Evolutionary conservation across 139 green algal genomes (phyloP).

Genomic region (Chlorella sp.): DNA sequence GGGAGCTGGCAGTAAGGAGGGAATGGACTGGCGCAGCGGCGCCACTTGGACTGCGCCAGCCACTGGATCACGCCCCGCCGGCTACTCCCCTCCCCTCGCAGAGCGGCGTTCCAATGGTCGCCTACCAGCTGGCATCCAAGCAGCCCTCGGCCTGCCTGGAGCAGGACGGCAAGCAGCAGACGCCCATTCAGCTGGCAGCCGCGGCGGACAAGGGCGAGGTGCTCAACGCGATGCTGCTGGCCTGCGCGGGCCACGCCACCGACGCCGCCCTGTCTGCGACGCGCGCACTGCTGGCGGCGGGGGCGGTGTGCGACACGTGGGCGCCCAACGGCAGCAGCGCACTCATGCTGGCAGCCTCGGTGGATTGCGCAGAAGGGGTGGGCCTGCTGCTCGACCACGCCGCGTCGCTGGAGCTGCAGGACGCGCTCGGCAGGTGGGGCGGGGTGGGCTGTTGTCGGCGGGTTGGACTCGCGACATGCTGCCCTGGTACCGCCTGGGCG

Average conservation of each 20-base stretch:
- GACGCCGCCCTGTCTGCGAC: slow-evolving; percentile 54
- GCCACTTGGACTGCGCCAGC: too few relatives aligned
- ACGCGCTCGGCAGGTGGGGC: slow-evolving; percentile 57
- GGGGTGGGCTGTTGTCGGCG: background rate
- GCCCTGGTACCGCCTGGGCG: background rate
- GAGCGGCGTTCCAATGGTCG: slow-evolving; percentile 72
- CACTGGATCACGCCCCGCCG: background rate
- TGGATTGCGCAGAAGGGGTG: slow-evolving; percentile 59
- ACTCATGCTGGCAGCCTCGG: slow-evolving; percentile 82
- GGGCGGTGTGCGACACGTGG: slow-evolving; percentile 83
- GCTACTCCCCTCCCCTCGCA: slow-evolving; percentile 13
- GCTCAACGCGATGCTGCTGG: slow-evolving; percentile 85
- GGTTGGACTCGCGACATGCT: too few relatives aligned
- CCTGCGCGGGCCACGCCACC: slow-evolving; percentile 58
- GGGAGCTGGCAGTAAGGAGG: too few relatives aligned
- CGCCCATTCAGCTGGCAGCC: slow-evolving; percentile 67
- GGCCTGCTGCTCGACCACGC: slow-evolving; percentile 68
- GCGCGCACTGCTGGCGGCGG: slow-evolving; percentile 59
- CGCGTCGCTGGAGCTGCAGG: slow-evolving; percentile 81
- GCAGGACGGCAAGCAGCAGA: slow-evolving; percentile 56
- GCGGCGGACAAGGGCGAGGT: slow-evolving; percentile 68
- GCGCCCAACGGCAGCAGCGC: slow-evolving; percentile 75
- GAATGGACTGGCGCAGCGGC: too few relatives aligned
- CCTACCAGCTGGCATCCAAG: slow-evolving; percentile 69
- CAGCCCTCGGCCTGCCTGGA: slow-evolving; percentile 55